Conservation (phyloP, 2,329 filamentous ascomycete genomes). For the Fusarium coicis region DNA sequence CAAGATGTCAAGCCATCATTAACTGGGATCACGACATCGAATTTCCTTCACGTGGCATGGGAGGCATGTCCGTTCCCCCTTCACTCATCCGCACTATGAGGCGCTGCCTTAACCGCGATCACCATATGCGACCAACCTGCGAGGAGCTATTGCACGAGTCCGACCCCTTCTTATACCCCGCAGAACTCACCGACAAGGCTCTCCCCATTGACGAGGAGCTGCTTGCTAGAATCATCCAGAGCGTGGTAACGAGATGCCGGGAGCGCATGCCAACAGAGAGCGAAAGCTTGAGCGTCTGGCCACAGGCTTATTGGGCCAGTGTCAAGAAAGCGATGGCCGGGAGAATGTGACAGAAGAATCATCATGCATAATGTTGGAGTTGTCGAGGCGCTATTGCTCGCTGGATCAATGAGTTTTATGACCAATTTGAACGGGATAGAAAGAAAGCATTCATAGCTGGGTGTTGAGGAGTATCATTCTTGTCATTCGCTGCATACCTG, state of each 20-base stretch:
- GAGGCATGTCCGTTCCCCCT: slow-evolving; percentile 68
- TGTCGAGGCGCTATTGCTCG: slow-evolving; percentile 20
- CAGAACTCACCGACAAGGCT: slow-evolving; percentile 64
- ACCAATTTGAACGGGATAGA: slow-evolving; percentile 39
- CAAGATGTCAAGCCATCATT: slow-evolving; percentile 87
- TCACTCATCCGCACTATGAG: slow-evolving; percentile 70
- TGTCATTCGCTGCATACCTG: slow-evolving; percentile 40
- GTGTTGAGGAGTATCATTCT: slow-evolving; percentile 47
- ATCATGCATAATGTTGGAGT: slow-evolving; percentile 24
- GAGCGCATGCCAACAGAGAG: slow-evolving; percentile 68
- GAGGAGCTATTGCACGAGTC: slow-evolving; percentile 67
- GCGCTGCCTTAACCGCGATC: slow-evolving; percentile 71
- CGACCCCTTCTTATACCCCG: slow-evolving; percentile 73
- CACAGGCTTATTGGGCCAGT: slow-evolving; percentile 70
- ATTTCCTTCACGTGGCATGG: slow-evolving; percentile 76
- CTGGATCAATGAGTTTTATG: slow-evolving; percentile 39
- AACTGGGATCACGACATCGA: slow-evolving; percentile 80
- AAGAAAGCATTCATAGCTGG: slow-evolving; percentile 45
- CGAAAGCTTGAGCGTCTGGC: slow-evolving; percentile 67
- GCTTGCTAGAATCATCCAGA: slow-evolving; percentile 70
- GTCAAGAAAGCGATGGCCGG: slow-evolving; percentile 62
- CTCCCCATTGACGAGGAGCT: slow-evolving; percentile 72
- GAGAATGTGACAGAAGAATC: slow-evolving; percentile 40
- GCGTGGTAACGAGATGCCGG: slow-evolving; percentile 68
- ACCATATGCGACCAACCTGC: slow-evolving; percentile 71